Evolutionary conservation across 1,284 basidiomycete species (phyloP).

Genomic region (Malassezia yamatoensis): DNA sequence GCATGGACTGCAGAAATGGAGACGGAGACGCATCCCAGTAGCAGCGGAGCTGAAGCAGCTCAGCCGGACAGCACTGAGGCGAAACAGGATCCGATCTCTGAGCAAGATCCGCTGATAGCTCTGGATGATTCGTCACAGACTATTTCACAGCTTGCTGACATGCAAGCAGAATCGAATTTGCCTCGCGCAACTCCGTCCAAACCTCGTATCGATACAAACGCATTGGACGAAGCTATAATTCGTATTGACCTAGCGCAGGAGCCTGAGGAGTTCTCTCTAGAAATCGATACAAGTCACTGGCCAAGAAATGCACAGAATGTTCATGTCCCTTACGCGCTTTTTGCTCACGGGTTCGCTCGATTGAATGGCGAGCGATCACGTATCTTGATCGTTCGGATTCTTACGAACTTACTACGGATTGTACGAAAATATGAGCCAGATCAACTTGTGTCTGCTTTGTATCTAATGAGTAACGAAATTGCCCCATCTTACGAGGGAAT

Average conservation of each 20-base stretch:
- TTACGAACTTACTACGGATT: constrained; percentile 69
- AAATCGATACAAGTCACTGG: constrained; percentile 29
- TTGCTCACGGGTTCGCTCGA: constrained; percentile 64
- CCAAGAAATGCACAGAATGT: constrained; percentile 18
- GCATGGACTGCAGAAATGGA: not conserved
- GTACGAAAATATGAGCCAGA: constrained; percentile 61
- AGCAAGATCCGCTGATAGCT: too few species aligned
- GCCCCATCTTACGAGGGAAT: constrained; percentile 54
- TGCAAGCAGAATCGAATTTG: too few species aligned
- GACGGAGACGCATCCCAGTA: too few species aligned
- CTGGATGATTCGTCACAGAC: too few species aligned
- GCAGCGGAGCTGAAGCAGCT: too few species aligned
- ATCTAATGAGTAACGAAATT: constrained; percentile 76
- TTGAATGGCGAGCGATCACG: constrained; percentile 69
- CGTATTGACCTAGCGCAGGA: constrained; percentile 38
- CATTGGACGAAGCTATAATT: constrained; percentile 23
- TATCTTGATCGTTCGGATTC: constrained; percentile 64
- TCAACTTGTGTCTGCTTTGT: constrained; percentile 70
- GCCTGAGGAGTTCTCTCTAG: constrained; percentile 44
- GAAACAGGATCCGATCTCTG: too few species aligned
- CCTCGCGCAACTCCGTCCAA: not conserved
- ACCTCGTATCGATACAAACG: not conserved
- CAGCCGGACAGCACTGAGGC: too few species aligned
- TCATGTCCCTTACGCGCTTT: constrained; percentile 64
- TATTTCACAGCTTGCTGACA: too few species aligned